Evolutionary conservation across 2,329 filamentous ascomycete genomes (phyloP).

Genomic region (Calonectria leucothoes): DNA sequence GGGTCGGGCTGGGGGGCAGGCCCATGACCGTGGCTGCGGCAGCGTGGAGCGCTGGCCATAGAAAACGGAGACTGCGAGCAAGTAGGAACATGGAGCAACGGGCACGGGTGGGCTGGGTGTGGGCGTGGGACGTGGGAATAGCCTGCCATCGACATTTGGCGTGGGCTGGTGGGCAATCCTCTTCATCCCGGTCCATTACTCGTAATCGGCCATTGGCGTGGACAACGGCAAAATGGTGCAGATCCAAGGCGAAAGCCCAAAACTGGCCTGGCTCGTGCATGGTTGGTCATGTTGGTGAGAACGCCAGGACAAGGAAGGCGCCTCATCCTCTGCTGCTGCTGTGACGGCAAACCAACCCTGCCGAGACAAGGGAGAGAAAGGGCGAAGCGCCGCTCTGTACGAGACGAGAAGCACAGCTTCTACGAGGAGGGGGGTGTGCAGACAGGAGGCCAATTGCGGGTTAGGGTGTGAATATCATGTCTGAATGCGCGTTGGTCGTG

Average conservation of each 20-base stretch:
- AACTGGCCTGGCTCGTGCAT: neutral
- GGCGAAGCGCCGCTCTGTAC: neutral
- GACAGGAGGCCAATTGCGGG: neutral
- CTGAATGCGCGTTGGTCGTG: slow-evolving; percentile 1
- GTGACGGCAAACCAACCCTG: neutral
- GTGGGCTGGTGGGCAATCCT: neutral
- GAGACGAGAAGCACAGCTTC: neutral
- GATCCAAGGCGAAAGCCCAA: slow-evolving; percentile 1
- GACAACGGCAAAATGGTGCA: neutral
- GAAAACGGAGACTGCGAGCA: neutral
- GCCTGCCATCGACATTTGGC: neutral
- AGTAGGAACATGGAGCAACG: neutral
- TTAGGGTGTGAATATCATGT: slow-evolving; percentile 19
- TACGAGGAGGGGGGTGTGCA: slow-evolving; percentile 2
- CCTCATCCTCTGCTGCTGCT: neutral
- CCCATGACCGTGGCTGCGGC: slow-evolving; percentile 10
- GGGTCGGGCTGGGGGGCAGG: slow-evolving; percentile 7
- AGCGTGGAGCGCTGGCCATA: slow-evolving; percentile 5
- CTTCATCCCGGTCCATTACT: neutral
- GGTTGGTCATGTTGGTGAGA: neutral
- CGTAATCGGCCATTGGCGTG: neutral
- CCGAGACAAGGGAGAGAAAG: neutral
- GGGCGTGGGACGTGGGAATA: slow-evolving; percentile 1
- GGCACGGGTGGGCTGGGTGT: slow-evolving; percentile 3
- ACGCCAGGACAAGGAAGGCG: neutral